Percentiles rank a stretch among this genome's conserved stretches.
These are phyloP conservation scores for Ormosia semicastrata DNA, from an alignment of 306 rosid species.

Conservation along the genomic window DNA sequence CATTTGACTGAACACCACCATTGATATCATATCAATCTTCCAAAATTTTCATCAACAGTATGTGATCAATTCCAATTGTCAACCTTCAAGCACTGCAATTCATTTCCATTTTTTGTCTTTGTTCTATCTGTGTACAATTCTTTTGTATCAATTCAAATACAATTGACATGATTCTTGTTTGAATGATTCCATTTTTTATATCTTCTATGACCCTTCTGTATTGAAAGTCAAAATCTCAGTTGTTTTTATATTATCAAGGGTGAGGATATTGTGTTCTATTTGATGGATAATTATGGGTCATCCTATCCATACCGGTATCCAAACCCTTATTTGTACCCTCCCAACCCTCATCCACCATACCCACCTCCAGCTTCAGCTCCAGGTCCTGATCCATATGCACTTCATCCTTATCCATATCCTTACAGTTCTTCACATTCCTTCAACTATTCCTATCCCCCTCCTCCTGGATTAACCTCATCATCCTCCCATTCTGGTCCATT, in stretches of 20 bases:
- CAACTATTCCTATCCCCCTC: slow-evolving; percentile 47
- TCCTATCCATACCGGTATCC: slow-evolving; percentile 40
- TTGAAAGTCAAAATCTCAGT: not conserved
- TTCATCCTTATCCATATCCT: slow-evolving; percentile 40
- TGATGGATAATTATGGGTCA: slow-evolving; percentile 44
- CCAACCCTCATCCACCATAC: slow-evolving; percentile 40
- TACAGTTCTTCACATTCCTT: slow-evolving; percentile 37
- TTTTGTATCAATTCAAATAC: slow-evolving; percentile 7
- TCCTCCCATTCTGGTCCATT: slow-evolving; percentile 37
- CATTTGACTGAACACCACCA: slow-evolving; percentile 15
- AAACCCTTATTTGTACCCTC: slow-evolving; percentile 35
- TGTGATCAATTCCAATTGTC: not conserved
- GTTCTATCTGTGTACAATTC: not conserved
- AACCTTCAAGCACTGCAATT: not conserved
- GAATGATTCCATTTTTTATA: not conserved
- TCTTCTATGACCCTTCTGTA: not conserved
- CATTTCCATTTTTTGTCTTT: not conserved
- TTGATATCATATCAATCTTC: not conserved
- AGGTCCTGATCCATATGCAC: slow-evolving; percentile 38
- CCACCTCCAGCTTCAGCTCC: slow-evolving; percentile 40
- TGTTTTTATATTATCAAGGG: not conserved
- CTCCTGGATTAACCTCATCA: slow-evolving; percentile 16
- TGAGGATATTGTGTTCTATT: not conserved
- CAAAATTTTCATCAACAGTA: not conserved
- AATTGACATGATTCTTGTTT: not conserved